Evolutionary conservation across 2,329 filamentous ascomycete species (phyloP).

Genomic region (Paraconiothyrium sp.): DNA sequence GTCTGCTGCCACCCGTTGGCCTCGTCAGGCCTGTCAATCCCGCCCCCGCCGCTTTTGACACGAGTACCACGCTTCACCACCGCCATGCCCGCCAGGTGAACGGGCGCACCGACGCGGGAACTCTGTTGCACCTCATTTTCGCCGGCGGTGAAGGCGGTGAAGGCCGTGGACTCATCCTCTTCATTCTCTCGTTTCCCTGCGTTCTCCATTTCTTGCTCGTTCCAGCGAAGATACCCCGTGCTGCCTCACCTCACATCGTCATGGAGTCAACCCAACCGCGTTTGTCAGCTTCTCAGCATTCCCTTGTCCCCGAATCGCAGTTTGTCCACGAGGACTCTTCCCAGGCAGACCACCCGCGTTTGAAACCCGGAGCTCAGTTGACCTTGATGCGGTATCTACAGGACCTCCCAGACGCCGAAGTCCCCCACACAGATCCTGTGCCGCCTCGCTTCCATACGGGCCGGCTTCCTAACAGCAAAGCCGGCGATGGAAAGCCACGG

Average conservation of each 20-base stretch:
- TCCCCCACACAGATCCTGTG: conserved; percentile 46
- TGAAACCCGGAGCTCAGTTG: conserved; percentile 52
- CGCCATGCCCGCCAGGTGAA: conserved; percentile 43
- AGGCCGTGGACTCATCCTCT: conserved; percentile 7
- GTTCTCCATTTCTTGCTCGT: conserved; percentile 21
- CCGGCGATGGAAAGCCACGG: conserved; percentile 76
- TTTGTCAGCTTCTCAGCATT: conserved; percentile 33
- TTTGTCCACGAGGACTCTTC: conserved; percentile 25
- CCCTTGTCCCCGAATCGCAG: conserved; percentile 24
- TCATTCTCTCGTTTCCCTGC: conserved; percentile 14
- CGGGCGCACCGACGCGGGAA: conserved; percentile 4
- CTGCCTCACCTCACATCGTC: conserved; percentile 39
- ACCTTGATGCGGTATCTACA: conserved; percentile 55
- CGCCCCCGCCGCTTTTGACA: conserved; percentile 28
- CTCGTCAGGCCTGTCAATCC: conserved; percentile 38
- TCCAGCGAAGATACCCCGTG: conserved; percentile 44
- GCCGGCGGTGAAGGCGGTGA: conserved; percentile 19
- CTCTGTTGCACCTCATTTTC: conserved; percentile 21
- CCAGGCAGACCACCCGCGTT: conserved; percentile 41
- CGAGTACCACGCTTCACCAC: conserved; percentile 38
- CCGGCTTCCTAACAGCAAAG: conserved; percentile 58
- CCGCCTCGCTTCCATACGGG: conserved; percentile 54
- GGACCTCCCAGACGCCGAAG: conserved; percentile 54
- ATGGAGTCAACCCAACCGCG: conserved; percentile 43
- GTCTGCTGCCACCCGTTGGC: conserved; percentile 29